Evolutionary conservation across 2,329 filamentous ascomycete genomes (phyloP), one percentile per base, ranked within the genome.

Genomic region (Pseudogymnoascus sp.): DNA sequence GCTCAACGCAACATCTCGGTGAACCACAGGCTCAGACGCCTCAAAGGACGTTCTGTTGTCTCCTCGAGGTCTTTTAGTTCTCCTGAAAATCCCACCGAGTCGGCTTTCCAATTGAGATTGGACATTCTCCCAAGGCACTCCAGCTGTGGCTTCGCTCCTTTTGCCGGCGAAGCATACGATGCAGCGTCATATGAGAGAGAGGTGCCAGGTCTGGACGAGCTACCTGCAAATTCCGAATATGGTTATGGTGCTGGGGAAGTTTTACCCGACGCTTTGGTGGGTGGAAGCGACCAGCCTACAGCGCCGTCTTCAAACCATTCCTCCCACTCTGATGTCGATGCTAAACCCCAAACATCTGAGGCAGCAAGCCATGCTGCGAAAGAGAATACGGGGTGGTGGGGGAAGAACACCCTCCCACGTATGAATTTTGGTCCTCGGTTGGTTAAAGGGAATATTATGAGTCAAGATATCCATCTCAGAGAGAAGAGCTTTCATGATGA

Each of bases 401-500:
- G 38, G 15, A 59, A 58, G 27, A 42, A 35, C 21, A 33, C 29
- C 8, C 10, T 48, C 15, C 48, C 48, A 21, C 48, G 48, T 55
- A 21, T 55, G 15, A 35, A 55, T 55, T 55, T 55, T 55, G 29
- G 48, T 21, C 29, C 48, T 55, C 48, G 7, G 48, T 17, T 59
- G 33, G 58, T 21, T 38, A 27, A 39, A 27, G 58, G 58, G 58
- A 59, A 9, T 59, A 38, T 59, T 39, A 41, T 38, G 6, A 41
- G 58, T 9, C 33, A 61, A 5, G 38, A 61, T 36, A 33, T 61
- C 13, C 29, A 39, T 25, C 33, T 33, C 8, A 62, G 64, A 58
- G 63, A 68, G 13, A 38, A 38, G 15, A 69, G 65, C 51, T 70
- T 67, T 17, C 65, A 69, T 61, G 70, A 70, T 63, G 68, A 71